Conservation (phyloP, 2,329 filamentous ascomycete species). For the Exophiala phaeomuriformis region DNA sequence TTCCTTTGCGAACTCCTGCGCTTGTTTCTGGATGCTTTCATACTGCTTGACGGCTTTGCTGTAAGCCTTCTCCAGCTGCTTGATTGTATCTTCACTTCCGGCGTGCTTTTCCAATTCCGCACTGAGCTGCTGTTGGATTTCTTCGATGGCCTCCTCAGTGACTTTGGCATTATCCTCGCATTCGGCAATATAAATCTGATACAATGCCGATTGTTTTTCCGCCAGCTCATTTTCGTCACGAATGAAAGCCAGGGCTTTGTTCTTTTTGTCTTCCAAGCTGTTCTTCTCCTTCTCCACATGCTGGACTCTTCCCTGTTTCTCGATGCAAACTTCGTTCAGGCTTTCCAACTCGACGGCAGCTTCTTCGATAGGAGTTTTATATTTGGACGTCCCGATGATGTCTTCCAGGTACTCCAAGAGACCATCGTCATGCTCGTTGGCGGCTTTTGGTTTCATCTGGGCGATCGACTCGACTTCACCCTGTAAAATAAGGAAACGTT, state of each 20-base stretch:
- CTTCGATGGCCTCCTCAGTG: slow-evolving; percentile 79
- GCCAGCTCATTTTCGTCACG: slow-evolving; percentile 88
- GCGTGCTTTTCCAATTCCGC: slow-evolving; percentile 85
- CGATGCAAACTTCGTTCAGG: slow-evolving; percentile 87
- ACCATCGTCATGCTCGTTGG: slow-evolving; percentile 90
- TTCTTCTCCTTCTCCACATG: slow-evolving; percentile 98
- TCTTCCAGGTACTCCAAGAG: slow-evolving; percentile 95
- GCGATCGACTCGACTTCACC: slow-evolving; percentile 98
- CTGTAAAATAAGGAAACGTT: slow-evolving; percentile 93
- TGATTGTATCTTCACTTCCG: slow-evolving; percentile 83
- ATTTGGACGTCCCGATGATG: slow-evolving; percentile 97
- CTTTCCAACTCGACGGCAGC: slow-evolving; percentile 81
- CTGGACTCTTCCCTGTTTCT: slow-evolving; percentile 92
- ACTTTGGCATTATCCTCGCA: slow-evolving; percentile 83
- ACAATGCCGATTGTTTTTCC: slow-evolving; percentile 81
- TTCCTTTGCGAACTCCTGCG: slow-evolving; percentile 73
- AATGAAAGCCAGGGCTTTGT: slow-evolving; percentile 82
- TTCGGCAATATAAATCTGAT: slow-evolving; percentile 83
- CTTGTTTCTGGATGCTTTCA: slow-evolving; percentile 72
- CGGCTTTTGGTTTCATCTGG: slow-evolving; percentile 97
- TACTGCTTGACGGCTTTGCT: slow-evolving; percentile 75
- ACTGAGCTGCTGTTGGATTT: slow-evolving; percentile 81
- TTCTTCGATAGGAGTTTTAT: slow-evolving; percentile 95
- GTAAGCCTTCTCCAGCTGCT: slow-evolving; percentile 77
- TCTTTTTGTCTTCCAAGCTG: slow-evolving; percentile 88